Conservation (phyloP, 2,329 filamentous ascomycete genomes). For the Clonostachys rosea region DNA sequence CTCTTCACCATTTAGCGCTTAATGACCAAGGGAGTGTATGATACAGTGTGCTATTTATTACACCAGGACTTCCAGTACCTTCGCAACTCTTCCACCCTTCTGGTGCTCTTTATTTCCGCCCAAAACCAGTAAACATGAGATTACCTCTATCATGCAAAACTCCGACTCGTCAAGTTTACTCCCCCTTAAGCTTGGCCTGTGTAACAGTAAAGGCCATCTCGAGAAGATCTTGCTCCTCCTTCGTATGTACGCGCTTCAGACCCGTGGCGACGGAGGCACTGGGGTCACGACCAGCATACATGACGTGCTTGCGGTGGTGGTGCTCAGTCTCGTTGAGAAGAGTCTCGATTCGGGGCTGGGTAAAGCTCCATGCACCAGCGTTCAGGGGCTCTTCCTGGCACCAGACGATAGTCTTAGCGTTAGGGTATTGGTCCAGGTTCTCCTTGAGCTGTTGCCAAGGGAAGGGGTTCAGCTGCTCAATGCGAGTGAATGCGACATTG, state of each 20-base stretch:
- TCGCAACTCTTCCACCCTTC: too few relatives aligned
- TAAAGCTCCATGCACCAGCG: constrained; percentile 14
- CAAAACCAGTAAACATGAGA: too few relatives aligned
- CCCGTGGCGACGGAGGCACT: constrained; percentile 93
- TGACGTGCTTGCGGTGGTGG: constrained; percentile 90
- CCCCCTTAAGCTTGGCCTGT: constrained; percentile 67
- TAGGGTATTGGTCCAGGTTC: constrained; percentile 11
- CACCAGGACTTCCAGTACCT: too few relatives aligned
- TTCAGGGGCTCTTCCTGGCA: constrained; percentile 16
- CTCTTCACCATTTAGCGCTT: too few relatives aligned
- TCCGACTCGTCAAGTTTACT: constrained; percentile 29
- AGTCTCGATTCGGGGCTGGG: constrained; percentile 12
- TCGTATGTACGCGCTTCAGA: constrained; percentile 79
- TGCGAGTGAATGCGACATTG: constrained; percentile 10
- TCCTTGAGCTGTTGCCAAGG: constrained; percentile 12
- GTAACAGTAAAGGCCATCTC: constrained; percentile 59
- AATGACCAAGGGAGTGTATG: too few relatives aligned
- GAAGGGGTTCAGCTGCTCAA: constrained; percentile 16
- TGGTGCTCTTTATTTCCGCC: too few relatives aligned
- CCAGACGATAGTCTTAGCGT: constrained; percentile 12
- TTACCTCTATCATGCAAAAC: neutral
- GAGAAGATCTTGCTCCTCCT: constrained; percentile 88
- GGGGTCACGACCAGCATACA: constrained; percentile 92
- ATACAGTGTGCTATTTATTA: too few relatives aligned
- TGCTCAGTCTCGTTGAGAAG: constrained; percentile 73